Base-by-base conservation (phyloP, 169 alveolate genomes). In the Neospora caninum region DNA sequence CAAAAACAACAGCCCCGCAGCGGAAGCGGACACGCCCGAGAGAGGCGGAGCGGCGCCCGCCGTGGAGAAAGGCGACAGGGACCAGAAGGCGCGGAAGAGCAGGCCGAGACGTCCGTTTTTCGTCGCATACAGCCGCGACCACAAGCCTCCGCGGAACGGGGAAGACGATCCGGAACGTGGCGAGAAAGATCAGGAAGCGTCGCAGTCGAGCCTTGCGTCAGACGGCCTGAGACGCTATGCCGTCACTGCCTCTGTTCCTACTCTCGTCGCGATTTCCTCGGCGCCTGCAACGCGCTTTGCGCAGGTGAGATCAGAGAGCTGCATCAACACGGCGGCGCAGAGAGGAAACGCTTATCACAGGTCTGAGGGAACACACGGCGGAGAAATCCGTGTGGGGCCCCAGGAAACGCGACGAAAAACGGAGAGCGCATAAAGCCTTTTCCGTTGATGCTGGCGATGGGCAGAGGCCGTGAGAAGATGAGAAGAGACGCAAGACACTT, bases 221-320 rank as follows among this genome's bases (percentile, higher is more conserved):
- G 84, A 22, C 7, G 84, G 43, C 38, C 45, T 2, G 43, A 73
- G n/a, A n/a, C 84, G 84, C 25, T n/a, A 73, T 29, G 73, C 73
- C 86, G 45, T 38, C 86, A 78, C 86, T 7, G 86, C 86, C 45
- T 20, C 86, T 25, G 9, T 78, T 43, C 86, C 86, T 29, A 78
- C 86, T 4, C 86, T n/a, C 49, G 86, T 78, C 45, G 29, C 29
- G 13, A n/a, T 78, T 16, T n/a, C 86, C 22, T 18, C 39, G 1
- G 49, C 22, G 45, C 86, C 86, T 25, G 39, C 86, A 29, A 20
- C 45, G 86, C 39, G 86, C 27, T 78, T 78, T 43, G 31, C 22
- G 9, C 86, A 78, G 86, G 86, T 78, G 86, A 22, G 45, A 78
- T 20, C 43, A n/a, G 13, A 38, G 7, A 4, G 29, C 43, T 78